Evolutionary conservation across 2,329 filamentous ascomycete genomes (phyloP).

Genomic region (Xylaria sp.): DNA sequence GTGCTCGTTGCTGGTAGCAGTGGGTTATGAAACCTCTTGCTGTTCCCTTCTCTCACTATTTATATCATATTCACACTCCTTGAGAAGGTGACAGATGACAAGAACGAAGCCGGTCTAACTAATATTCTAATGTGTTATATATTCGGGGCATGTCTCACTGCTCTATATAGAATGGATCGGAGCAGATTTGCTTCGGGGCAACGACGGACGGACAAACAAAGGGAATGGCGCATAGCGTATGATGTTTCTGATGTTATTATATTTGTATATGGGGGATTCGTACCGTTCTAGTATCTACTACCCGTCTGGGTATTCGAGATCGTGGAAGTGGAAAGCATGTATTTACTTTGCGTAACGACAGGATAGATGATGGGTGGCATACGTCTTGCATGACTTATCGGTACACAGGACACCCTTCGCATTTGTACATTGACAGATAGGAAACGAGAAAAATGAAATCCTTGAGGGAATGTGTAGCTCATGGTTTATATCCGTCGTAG

Average conservation of each 20-base stretch:
- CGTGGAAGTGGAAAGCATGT: too few species aligned
- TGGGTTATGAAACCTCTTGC: conserved; percentile 41
- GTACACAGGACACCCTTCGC: background rate
- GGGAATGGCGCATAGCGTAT: conserved; percentile 13
- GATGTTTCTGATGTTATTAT: background rate
- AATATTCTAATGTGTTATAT: background rate
- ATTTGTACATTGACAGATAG: too few species aligned
- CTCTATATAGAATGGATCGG: conserved; percentile 12
- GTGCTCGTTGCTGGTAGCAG: conserved; percentile 61
- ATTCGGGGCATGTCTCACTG: background rate
- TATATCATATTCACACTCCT: too few species aligned
- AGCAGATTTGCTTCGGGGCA: conserved; percentile 7
- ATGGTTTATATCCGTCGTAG: too few species aligned
- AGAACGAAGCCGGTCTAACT: background rate
- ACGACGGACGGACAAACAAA: background rate
- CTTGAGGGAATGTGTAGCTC: too few species aligned
- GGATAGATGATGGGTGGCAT: background rate
- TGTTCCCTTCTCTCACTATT: background rate
- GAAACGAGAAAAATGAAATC: too few species aligned
- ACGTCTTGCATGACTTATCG: background rate
- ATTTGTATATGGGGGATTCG: background rate
- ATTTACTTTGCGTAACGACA: too few species aligned
- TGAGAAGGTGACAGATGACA: background rate
- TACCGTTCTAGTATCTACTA: background rate
- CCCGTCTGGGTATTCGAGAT: too few species aligned